These are phyloP conservation scores for Coriolopsis trogii DNA, from an alignment of 1,284 basidiomycete genomes.

Conservation along the genomic window DNA sequence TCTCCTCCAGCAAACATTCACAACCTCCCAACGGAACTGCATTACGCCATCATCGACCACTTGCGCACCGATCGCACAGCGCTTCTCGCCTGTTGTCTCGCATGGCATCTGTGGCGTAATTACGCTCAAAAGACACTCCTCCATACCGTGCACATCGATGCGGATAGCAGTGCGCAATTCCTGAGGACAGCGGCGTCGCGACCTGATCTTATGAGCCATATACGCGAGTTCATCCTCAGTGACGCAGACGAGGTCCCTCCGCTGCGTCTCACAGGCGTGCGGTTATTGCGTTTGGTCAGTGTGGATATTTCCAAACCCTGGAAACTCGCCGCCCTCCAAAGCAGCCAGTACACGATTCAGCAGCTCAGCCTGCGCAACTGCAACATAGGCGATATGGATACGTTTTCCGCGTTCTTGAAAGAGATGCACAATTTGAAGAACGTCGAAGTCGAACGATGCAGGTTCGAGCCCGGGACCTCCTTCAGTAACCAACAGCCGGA, in stretches of 20 bases:
- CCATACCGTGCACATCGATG: slow-evolving; percentile 6
- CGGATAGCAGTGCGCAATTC: slow-evolving; percentile 5
- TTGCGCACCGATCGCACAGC: slow-evolving; percentile 19
- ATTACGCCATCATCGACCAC: slow-evolving; percentile 26
- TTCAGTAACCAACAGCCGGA: not conserved
- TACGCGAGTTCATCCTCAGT: slow-evolving; percentile 15
- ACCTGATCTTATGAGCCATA: slow-evolving; percentile 14
- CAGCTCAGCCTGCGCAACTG: slow-evolving; percentile 5
- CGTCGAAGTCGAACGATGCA: slow-evolving; percentile 5
- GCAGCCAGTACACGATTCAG: not conserved
- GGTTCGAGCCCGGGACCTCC: not conserved
- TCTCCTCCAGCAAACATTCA: slow-evolving; percentile 1
- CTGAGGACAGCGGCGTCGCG: slow-evolving; percentile 5
- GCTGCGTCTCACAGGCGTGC: not conserved
- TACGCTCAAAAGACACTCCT: slow-evolving; percentile 23
- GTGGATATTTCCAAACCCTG: slow-evolving; percentile 2
- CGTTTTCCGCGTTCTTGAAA: not conserved
- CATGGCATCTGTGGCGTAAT: slow-evolving; percentile 17
- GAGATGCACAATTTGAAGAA: slow-evolving; percentile 3
- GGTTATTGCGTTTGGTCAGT: slow-evolving; percentile 4
- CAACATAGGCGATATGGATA: not conserved
- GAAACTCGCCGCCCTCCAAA: not conserved
- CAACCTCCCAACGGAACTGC: slow-evolving; percentile 25
- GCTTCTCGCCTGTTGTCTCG: slow-evolving; percentile 21
- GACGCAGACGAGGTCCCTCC: not conserved